Base-by-base conservation (phyloP, 441 rosid genomes). In the Erysimum cheiri region DNA sequence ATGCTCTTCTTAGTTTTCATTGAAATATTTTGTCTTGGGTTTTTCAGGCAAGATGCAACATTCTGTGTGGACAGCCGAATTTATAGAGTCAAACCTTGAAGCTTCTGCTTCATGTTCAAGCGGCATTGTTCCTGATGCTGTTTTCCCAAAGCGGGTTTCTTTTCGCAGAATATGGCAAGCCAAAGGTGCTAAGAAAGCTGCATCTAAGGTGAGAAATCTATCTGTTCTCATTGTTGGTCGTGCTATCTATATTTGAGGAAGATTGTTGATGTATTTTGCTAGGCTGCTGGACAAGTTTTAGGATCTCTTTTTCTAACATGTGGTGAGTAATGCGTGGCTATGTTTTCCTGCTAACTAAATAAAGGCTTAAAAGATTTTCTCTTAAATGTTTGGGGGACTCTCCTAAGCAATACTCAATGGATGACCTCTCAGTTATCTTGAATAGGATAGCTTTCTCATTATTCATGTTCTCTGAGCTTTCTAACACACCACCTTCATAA, bases 91-190 rank as follows among this genome's bases (percentile, higher is more conserved):
- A 19, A 86, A 72, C 70, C 75, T 69, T 63, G 92, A 88, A 79
- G 87, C 74, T 72, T 82, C 66, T 75, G 69, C 77, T 56, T 57
- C 76, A 56, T 72, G 80, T 78, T 68, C 77, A 48, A 74, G 62
- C 44, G 83, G 88, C 63, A 70, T 72, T 56, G 79, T 82, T 78
- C 89, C 95, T 55, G 75, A 80, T 64, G 69, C 84, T 64, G 79
- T 87, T 65, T 67, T 77, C 22, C 81, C 83, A 24, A 92, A 88
- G 73, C 84, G 78, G 60, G 81, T 89, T 77, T 89, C 85, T 67
- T 87, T 95, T 65, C 96, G 87, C 54, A 84, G 89, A 83, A 91
- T 95, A 74, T 95, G 98, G 99, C 97, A 95, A 80, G 93, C 93
- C 69, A 91, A 92, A 83, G 95, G 92, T 69, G 90, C 92, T 64